A percentile compares a stretch with the other conserved stretches of the same genome.
These are phyloP conservation scores for Dendrobium catenatum DNA, from an alignment of 106 monocot species.

Conservation along the genomic window DNA sequence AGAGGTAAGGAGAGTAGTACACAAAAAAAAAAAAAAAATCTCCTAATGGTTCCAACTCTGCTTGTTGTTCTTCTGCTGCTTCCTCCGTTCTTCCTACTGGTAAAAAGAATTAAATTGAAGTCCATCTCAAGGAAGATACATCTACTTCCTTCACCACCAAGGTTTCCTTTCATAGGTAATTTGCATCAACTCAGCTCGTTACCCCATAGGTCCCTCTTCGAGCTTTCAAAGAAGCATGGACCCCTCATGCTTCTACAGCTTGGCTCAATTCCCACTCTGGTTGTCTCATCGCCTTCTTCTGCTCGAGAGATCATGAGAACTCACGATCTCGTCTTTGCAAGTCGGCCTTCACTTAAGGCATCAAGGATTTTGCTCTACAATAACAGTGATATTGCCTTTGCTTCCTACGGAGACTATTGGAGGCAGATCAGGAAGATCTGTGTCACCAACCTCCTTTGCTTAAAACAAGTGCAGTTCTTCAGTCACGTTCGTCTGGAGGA, in stretches of 20 bases:
- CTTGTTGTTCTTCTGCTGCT: neutral
- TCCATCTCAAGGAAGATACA: neutral
- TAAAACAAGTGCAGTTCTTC: neutral
- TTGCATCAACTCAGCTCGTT: conserved; percentile 9
- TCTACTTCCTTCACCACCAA: conserved; percentile 5
- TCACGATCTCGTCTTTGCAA: neutral
- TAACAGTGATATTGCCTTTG: neutral
- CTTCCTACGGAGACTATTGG: neutral
- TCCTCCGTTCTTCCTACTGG: neutral
- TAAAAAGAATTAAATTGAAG: neutral
- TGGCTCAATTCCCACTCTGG: conserved; percentile 12
- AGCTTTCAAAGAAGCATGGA: conserved; percentile 9
- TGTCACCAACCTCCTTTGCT: neutral
- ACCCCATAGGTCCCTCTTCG: neutral
- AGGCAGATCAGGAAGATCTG: neutral
- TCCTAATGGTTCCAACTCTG: too few relatives aligned
- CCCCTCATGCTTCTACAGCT: conserved; percentile 21
- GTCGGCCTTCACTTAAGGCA: neutral
- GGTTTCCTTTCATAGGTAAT: conserved; percentile 17
- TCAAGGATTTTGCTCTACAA: neutral
- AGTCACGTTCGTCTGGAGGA: neutral
- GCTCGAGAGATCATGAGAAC: conserved; percentile 8
- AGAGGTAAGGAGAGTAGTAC: too few relatives aligned
- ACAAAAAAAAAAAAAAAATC: too few relatives aligned
- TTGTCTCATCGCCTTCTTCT: conserved; percentile 13